phyloP scores from a whole-genome alignment of 176 grass and related monocot species.

The Bolboschoenus planiculmis region DNA sequence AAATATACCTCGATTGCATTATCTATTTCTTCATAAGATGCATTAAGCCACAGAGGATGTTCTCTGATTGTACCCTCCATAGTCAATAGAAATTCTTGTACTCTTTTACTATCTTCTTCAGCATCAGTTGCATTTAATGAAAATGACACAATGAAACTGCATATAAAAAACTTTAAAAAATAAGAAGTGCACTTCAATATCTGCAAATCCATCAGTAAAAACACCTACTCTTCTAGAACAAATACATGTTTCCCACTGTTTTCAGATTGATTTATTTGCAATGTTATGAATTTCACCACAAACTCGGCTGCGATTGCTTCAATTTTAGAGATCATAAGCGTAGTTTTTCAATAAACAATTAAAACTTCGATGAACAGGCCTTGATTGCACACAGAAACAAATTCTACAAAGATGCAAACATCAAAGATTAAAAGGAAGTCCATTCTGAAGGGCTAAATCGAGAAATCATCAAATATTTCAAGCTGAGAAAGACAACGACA shows the following conservation, averaged over 20 bases:
- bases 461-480: background rate
- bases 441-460: background rate
- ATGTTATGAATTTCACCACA: background rate
- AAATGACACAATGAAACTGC: conserved; percentile 83
- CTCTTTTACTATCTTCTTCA: conserved; percentile 45
- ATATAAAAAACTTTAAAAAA: background rate
- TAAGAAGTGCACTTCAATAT: background rate
- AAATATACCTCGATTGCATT: conserved; percentile 69
- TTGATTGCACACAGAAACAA: too few relatives aligned
- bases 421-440: background rate
- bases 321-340: background rate
- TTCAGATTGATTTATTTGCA: background rate
- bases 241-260: background rate
- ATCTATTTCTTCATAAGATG: conserved; percentile 67
- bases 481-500: background rate
- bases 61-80: conserved; percentile 64
- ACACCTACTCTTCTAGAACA: background rate
- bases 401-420: background rate
- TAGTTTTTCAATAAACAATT: background rate
- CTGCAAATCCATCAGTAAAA: background rate
- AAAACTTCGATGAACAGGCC: background rate
- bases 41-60: conserved; percentile 65
- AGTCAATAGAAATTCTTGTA: conserved; percentile 55
- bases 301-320: background rate
- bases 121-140: conserved; percentile 37